Conservation (phyloP, 441 rosid species). For the Jatropha podagrica region DNA sequence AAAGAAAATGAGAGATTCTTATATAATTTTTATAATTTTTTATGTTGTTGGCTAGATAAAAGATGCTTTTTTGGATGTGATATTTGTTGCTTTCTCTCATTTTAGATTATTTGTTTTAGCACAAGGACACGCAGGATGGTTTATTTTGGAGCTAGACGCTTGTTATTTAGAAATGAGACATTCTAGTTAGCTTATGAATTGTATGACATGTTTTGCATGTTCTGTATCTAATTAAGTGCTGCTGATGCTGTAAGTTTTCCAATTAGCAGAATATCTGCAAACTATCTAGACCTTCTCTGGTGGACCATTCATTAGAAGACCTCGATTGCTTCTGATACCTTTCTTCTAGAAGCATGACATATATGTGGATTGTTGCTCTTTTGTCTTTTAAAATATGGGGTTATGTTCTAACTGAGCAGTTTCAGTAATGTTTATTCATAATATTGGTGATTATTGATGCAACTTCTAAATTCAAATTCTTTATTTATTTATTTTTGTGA, state of each 20-base stretch:
- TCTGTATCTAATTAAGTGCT: not conserved
- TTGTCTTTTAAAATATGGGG: constrained; percentile 1
- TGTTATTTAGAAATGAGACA: not conserved
- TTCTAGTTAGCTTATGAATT: constrained; percentile 7
- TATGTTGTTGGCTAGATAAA: not conserved
- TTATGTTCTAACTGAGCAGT: not conserved
- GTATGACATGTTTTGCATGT: not conserved
- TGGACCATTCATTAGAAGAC: not conserved
- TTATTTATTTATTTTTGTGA: constrained; percentile 11
- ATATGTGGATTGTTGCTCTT: not conserved
- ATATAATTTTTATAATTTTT: not conserved
- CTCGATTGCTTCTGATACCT: not conserved
- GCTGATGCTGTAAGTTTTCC: constrained; percentile 10
- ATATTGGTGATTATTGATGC: not conserved
- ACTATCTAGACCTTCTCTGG: not conserved
- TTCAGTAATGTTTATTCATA: not conserved
- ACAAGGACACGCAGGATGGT: not conserved
- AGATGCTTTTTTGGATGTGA: not conserved
- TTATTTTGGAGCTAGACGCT: not conserved
- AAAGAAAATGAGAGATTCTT: not conserved
- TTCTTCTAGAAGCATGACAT: not conserved
- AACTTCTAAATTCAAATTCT: constrained; percentile 6
- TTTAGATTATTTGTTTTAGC: not conserved
- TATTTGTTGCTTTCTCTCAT: not conserved
- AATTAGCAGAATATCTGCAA: not conserved